Evolutionary conservation across 2,329 filamentous ascomycete genomes (phyloP), one percentile per base, ranked within the genome.

Genomic region (Aspergillus clavatus): DNA sequence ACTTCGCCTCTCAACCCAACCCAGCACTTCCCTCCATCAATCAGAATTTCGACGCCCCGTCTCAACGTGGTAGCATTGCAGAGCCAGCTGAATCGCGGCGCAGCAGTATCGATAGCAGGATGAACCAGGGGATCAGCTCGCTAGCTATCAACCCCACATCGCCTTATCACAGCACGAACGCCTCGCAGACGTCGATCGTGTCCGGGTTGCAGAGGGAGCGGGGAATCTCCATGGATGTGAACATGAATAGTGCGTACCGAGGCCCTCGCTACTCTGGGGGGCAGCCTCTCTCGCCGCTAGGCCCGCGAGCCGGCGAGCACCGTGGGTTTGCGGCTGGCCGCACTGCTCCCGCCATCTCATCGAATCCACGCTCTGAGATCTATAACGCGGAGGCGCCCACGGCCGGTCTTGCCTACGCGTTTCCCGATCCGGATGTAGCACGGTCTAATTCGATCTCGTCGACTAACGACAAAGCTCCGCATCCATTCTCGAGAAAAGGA

Each of bases 21-120:
- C 68, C 69, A 53, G 66, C 71, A 31, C 64, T 82, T 7, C 79
- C 80, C 2, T 78, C 79, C 0, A 74, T 82, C 50, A 81, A 80
- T 42, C 78, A 81, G 54, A 78, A 78, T 50, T 72, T 76, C 37
- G 78, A 82, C 39, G 71, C 72, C 5, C 61, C 68, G 24, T 68
- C 72, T 1, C 71, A 77, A 18, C 65, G 68, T 24, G 61, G 60
- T 19, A 73, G 66, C 55, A 63, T 62, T 28, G 58, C 54, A 11
- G 70, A 74, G n/a, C 63, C 64, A 12, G 51, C 68, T 14, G 72
- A 75, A 45, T 75, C 72, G 8, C 68, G 73, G 37, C 71, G 73
- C 31, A 74, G 72, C 55, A 75, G 72, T 43, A 60, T 75, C 16
- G 72, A 75, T 45, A 75, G 72, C 51, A 64, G 72, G 42, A 68